phyloP scores from a whole-genome alignment of 768 basidiomycete genomes.

The Boletus rex-veris region DNA sequence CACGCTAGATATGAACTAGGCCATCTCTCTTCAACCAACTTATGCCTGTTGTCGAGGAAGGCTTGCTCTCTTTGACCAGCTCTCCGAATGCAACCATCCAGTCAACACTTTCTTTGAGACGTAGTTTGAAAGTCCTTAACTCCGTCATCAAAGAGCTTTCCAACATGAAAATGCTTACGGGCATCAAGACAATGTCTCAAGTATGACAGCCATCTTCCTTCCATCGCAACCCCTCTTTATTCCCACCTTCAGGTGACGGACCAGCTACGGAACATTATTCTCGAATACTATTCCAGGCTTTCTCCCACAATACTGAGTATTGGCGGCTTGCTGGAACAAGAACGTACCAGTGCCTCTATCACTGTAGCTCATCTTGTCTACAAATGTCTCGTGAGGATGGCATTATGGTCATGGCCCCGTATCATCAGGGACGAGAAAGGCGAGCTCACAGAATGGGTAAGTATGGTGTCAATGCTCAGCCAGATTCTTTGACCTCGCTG shows the following conservation, averaged over 20 bases:
- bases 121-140: conserved; percentile 63
- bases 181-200: conserved; percentile 61
- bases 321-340: conserved; percentile 32
- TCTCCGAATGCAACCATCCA: conserved; percentile 39
- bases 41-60: conserved; percentile 50
- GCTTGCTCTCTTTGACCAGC: conserved; percentile 49
- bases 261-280: conserved; percentile 50
- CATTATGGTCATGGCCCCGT: conserved; percentile 66
- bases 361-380: conserved; percentile 64
- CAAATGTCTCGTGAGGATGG: conserved; percentile 71
- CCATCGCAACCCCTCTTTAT: not conserved
- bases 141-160: conserved; percentile 68
- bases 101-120: conserved; percentile 50
- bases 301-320: conserved; percentile 35
- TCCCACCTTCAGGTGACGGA: conserved; percentile 19
- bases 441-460: conserved; percentile 52
- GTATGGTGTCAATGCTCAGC: conserved; percentile 14
- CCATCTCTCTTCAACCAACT: conserved; percentile 37
- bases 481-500: conserved; percentile 1
- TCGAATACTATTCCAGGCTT: conserved; percentile 57
- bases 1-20: conserved; percentile 12
- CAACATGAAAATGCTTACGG: conserved; percentile 64
- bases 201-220: conserved; percentile 35
- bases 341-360: conserved; percentile 44
- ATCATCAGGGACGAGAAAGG: conserved; percentile 42